Conservation (phyloP, 176 grass and related monocot genomes). For the Poa annua region DNA sequence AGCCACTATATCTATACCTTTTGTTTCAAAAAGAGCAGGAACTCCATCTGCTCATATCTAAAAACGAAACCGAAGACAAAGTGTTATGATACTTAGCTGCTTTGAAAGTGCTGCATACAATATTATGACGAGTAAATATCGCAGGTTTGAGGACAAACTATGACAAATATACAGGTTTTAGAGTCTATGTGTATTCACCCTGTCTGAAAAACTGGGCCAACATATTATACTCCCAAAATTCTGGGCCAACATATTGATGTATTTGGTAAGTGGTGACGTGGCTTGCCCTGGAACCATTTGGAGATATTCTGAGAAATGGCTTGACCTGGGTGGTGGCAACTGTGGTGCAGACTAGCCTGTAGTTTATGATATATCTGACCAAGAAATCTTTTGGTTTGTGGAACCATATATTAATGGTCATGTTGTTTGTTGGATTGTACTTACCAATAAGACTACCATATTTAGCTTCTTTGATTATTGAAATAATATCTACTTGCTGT, state of each 20-base stretch:
- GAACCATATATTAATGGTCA: not conserved
- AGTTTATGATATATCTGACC: slow-evolving; percentile 2
- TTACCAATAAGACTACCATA: not conserved
- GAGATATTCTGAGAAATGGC: not conserved
- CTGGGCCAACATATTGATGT: not conserved
- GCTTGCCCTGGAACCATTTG: not conserved
- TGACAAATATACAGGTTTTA: not conserved
- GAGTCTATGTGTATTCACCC: not conserved
- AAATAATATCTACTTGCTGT: not conserved
- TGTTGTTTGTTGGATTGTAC: not conserved
- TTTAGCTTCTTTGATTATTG: not conserved
- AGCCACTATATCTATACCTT: not conserved
- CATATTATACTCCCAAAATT: not conserved
- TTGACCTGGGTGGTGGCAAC: not conserved
- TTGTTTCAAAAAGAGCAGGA: not conserved
- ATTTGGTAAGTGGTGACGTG: not conserved
- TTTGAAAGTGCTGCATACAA: not conserved
- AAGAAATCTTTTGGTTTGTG: not conserved
- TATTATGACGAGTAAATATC: not conserved
- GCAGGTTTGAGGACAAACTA: slow-evolving; percentile 6
- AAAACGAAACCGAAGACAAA: slow-evolving; percentile 22
- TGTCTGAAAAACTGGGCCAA: not conserved
- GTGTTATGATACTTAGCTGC: not conserved
- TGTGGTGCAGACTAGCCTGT: not conserved
- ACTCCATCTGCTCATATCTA: not conserved